Evolutionary conservation across 2,329 filamentous ascomycete genomes (phyloP), one percentile per base, ranked within the genome.

Genomic region (Celoporthe dispersa): DNA sequence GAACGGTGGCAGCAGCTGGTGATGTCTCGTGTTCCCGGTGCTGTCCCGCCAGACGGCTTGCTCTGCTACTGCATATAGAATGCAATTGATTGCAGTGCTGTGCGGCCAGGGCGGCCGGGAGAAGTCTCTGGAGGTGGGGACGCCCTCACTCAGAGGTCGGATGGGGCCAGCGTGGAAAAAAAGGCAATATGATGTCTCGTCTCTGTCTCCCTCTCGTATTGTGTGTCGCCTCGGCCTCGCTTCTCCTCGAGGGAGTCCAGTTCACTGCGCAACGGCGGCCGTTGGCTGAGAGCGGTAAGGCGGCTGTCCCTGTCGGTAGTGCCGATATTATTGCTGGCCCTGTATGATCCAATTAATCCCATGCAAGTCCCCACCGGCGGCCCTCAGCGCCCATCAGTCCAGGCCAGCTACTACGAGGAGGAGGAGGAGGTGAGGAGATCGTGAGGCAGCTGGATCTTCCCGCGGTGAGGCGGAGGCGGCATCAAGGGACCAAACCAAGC

Each of bases 311-410:
- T 48, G 66, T 70, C 70, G 70, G 68, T 68, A 70, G 53, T 70
- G 68, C 70, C 70, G 70, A 70, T 70, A 72, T 72, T 72, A 70
- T 25, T 66, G 66, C 69, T 68, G 68, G 70, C 39, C 53, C 53
- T 48, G 39, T 33, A n/a, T 68, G 62, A 65, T 61, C 68, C 70
- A 72, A 72, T 72, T 68, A 70, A 68, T 70, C 65, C 41, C 59
- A 39, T 22, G 66, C 57, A 25, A 33, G 31, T 31, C 41, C 44
- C 55, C 65, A 61, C 55, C 53, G 31, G 16, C n/a, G 53, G 48
- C 48, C 53, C 53, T 59, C 53, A 33, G 39, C 25, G 53, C 51
- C 53, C 53, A 60, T 60, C 64, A n/a, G 31, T 59, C 53, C 12
- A 59, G 37, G n/a, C 51, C n/a, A 37, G 35, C 28, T 55, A 33